phyloP scores from a whole-genome alignment of 1,139 yeast species.

The Saccharomyces hybrid region DNA sequence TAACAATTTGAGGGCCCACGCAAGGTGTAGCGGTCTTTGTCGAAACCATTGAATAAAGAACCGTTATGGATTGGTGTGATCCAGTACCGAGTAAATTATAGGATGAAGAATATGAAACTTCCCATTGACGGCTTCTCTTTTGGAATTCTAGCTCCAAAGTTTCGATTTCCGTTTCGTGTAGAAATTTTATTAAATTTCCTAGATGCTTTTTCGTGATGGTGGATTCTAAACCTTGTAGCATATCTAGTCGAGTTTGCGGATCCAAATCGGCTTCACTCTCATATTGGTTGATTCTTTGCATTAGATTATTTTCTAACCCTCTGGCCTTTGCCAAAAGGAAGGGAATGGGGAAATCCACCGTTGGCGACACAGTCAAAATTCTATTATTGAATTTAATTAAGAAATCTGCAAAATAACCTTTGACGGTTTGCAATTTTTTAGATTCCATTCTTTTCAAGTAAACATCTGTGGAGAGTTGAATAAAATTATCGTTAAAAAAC shows the following conservation, averaged over 20 bases:
- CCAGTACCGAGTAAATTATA: conserved; percentile 53
- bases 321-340: conserved; percentile 49
- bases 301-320: conserved; percentile 42
- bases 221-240: conserved; percentile 21
- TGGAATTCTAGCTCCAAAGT: conserved; percentile 34
- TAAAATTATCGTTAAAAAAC: conserved; percentile 66
- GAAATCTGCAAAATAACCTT: conserved; percentile 40
- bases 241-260: conserved; percentile 9
- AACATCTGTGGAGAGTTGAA: conserved; percentile 38
- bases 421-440: conserved; percentile 7
- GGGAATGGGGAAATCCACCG: conserved; percentile 63
- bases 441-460: conserved; percentile 21
- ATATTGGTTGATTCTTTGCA: conserved; percentile 27
- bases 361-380: conserved; percentile 65
- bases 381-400: conserved; percentile 44
- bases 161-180: conserved; percentile 33
- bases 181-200: conserved; percentile 27
- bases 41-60: conserved; percentile 76
- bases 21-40: conserved; percentile 86
- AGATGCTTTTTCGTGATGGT: conserved; percentile 27
- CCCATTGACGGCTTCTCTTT: conserved; percentile 51
- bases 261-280: conserved; percentile 20
- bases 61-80: conserved; percentile 70
- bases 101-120: conserved; percentile 42
- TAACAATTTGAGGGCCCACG: conserved; percentile 75